A percentile compares a stretch with the other conserved stretches of the same genome.
phyloP scores from a whole-genome alignment of 176 grass and related monocot species.

The Alopecurus myosuroides region DNA sequence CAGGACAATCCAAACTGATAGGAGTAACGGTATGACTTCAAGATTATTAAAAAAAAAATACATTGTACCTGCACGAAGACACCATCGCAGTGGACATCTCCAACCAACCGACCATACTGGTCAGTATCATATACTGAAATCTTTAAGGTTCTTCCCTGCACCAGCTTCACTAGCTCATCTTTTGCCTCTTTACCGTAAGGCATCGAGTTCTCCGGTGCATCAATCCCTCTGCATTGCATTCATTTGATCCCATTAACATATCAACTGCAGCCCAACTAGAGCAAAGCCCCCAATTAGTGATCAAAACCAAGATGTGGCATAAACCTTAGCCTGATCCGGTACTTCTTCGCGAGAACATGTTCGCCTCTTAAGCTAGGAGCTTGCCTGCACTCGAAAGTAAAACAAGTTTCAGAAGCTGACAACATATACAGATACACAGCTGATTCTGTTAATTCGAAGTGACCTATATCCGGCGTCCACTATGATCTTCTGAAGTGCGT shows the following conservation, averaged over 20 bases:
- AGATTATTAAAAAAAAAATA: background rate
- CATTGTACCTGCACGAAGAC: slow-evolving; percentile 69
- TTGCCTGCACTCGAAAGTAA: slow-evolving; percentile 34
- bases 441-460: background rate
- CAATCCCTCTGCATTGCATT: slow-evolving; percentile 62
- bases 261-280: background rate
- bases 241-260: background rate
- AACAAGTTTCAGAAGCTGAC: background rate
- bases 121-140: slow-evolving; percentile 47
- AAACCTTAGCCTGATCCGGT: slow-evolving; percentile 80
- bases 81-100: slow-evolving; percentile 59
- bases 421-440: no score
- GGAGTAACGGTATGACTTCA: background rate
- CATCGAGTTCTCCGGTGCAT: slow-evolving; percentile 84
- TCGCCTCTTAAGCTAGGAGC: slow-evolving; percentile 10
- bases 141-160: slow-evolving; percentile 58
- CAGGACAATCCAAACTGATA: background rate
- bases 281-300: background rate
- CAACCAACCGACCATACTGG: slow-evolving; percentile 62
- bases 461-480: slow-evolving; percentile 68
- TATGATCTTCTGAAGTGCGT: slow-evolving; percentile 65
- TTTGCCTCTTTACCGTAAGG: slow-evolving; percentile 80
- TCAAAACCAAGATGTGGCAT: background rate
- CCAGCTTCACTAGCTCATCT: slow-evolving; percentile 58
- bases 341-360: slow-evolving; percentile 55